Evolutionary conservation across 441 rosid species (phyloP).

Genomic region (Bocquillonia castaneifolia): DNA sequence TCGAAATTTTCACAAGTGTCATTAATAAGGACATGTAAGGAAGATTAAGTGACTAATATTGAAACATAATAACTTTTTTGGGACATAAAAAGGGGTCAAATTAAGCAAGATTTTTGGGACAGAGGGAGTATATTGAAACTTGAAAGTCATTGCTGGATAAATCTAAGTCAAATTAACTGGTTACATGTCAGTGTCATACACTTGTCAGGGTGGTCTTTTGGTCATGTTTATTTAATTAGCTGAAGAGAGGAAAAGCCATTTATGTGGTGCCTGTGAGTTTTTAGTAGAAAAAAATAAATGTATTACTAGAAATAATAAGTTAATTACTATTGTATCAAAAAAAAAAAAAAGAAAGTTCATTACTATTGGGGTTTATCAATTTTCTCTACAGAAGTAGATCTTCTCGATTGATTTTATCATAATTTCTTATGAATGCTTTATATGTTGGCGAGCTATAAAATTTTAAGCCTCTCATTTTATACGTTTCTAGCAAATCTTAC

Average conservation of each 20-base stretch:
- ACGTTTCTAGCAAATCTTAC: slow-evolving; percentile 2
- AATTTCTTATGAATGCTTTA: not conserved
- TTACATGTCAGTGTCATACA: not conserved
- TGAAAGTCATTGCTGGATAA: not conserved
- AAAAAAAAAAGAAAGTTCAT: too few species aligned
- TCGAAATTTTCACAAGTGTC: too few species aligned
- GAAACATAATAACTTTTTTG: too few species aligned
- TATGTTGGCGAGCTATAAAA: not conserved
- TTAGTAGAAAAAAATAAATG: not conserved
- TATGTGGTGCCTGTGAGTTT: not conserved
- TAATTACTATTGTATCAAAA: too few species aligned
- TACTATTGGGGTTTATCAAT: not conserved
- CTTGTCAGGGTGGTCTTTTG: not conserved
- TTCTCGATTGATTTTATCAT: slow-evolving; percentile 2
- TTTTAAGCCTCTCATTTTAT: not conserved
- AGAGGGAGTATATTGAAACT: not conserved
- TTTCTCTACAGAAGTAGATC: not conserved
- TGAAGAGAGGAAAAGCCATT: not conserved
- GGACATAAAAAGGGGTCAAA: too few species aligned
- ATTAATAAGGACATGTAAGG: too few species aligned
- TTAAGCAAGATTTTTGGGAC: too few species aligned
- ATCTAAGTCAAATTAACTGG: not conserved
- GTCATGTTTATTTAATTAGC: not conserved
- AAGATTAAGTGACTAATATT: too few species aligned
- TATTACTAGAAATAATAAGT: not conserved